phyloP scores from a whole-genome alignment of 2,329 filamentous ascomycete species.

The Venturia pyrina region DNA sequence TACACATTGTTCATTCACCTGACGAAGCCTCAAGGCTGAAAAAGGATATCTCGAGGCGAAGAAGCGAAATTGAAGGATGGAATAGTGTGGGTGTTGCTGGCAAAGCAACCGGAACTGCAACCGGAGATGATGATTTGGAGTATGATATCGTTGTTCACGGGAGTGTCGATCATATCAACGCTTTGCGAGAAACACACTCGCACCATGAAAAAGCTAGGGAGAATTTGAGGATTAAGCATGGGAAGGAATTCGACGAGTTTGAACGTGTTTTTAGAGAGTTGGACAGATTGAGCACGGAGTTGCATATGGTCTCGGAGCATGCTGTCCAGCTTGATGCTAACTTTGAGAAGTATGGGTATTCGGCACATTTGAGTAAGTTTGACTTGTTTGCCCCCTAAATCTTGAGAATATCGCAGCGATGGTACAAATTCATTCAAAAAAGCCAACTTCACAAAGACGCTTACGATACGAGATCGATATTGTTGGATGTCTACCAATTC shows the following conservation, averaged over 20 bases:
- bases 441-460: background rate
- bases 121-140: constrained; percentile 20
- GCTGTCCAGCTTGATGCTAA: constrained; percentile 48
- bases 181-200: constrained; percentile 40
- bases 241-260: constrained; percentile 45
- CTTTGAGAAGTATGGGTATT: constrained; percentile 55
- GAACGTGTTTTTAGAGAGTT: constrained; percentile 46
- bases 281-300: constrained; percentile 40
- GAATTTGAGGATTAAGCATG: constrained; percentile 39
- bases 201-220: constrained; percentile 43
- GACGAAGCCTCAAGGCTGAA: constrained; percentile 43
- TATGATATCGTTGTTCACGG: constrained; percentile 52
- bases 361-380: constrained; percentile 45
- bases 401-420: background rate
- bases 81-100: constrained; percentile 40
- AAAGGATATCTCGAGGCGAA: constrained; percentile 31
- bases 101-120: constrained; percentile 27
- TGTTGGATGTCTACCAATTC: no score
- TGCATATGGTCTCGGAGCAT: constrained; percentile 45
- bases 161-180: constrained; percentile 38
- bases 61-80: constrained; percentile 22
- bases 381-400: background rate
- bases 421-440: background rate
- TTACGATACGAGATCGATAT: background rate
- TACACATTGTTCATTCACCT: constrained; percentile 47